Evolutionary conservation across 139 green algal species (phyloP).

Genomic region (Bryopsis sp.): DNA sequence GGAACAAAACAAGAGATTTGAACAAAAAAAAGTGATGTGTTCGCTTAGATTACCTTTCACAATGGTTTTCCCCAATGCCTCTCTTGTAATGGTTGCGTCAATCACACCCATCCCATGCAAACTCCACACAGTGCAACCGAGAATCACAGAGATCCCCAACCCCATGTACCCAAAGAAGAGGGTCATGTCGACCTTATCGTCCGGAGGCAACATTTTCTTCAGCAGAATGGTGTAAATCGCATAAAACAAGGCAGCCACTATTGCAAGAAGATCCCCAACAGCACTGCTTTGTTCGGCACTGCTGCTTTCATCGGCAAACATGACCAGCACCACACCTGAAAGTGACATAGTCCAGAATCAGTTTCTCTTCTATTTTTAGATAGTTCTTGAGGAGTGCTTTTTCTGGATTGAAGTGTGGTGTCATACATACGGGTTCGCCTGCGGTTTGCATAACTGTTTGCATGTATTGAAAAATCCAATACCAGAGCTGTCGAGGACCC

Average conservation of each 20-base stretch:
- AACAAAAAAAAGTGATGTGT: neutral
- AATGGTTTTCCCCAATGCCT: no score
- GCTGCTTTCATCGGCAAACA: constrained; percentile 38
- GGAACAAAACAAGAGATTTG: neutral
- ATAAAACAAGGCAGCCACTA: constrained; percentile 72
- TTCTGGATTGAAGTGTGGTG: no score
- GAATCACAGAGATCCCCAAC: constrained; percentile 40
- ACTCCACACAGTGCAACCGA: constrained; percentile 41
- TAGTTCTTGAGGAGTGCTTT: no score
- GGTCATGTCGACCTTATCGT: constrained; percentile 46
- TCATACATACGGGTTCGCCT: no score
- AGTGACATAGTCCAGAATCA: neutral
- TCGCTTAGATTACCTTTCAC: no score
- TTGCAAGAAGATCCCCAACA: constrained; percentile 63
- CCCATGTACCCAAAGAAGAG: constrained; percentile 80
- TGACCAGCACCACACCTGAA: constrained; percentile 55
- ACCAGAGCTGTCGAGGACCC: no score
- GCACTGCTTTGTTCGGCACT: constrained; percentile 14
- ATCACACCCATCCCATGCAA: no score
- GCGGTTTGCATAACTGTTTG: no score
- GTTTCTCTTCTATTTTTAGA: no score
- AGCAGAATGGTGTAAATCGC: constrained; percentile 77
- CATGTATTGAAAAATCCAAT: no score
- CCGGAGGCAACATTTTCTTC: constrained; percentile 41
- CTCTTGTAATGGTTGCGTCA: no score